Evolutionary conservation across 2,329 filamentous ascomycete species (phyloP).

Genomic region (Trichoderma koningii): DNA sequence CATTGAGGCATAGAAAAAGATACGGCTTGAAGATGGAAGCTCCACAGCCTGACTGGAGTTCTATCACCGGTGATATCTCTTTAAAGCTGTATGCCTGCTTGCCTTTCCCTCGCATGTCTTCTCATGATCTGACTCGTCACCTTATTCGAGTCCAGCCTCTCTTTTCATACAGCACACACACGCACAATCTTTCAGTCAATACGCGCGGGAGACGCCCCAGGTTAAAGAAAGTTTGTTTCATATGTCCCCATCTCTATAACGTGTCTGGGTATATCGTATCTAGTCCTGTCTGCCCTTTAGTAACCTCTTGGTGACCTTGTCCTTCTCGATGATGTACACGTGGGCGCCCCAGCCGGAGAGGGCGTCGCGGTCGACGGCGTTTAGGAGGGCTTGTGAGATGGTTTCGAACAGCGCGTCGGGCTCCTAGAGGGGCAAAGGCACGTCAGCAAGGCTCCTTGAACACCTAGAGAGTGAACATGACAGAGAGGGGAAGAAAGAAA

Average conservation of each 20-base stretch:
- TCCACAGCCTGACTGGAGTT: no score
- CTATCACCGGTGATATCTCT: no score
- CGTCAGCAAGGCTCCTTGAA: not conserved
- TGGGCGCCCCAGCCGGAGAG: constrained; percentile 97
- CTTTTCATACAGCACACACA: constrained; percentile 29
- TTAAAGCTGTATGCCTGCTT: not conserved
- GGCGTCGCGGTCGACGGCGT: constrained; percentile 94
- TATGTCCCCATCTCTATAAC: constrained; percentile 13
- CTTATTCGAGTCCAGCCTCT: constrained; percentile 23
- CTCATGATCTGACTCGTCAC: not conserved
- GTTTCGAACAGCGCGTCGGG: constrained; percentile 98
- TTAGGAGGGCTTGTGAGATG: constrained; percentile 91
- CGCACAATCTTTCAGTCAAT: not conserved
- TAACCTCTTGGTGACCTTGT: constrained; percentile 98
- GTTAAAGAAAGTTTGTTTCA: not conserved
- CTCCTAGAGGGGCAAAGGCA: constrained; percentile 51
- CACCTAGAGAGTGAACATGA: not conserved
- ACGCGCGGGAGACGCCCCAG: not conserved
- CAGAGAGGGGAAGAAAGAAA: not conserved
- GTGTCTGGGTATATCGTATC: constrained; percentile 7
- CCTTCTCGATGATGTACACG: constrained; percentile 99
- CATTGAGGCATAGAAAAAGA: not conserved
- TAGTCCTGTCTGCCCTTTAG: constrained; percentile 59
- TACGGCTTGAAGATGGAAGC: not conserved
- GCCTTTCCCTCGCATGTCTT: not conserved